Evolutionary conservation across 1,284 basidiomycete genomes (phyloP).

Genomic region (Phellinidium pouzarii): DNA sequence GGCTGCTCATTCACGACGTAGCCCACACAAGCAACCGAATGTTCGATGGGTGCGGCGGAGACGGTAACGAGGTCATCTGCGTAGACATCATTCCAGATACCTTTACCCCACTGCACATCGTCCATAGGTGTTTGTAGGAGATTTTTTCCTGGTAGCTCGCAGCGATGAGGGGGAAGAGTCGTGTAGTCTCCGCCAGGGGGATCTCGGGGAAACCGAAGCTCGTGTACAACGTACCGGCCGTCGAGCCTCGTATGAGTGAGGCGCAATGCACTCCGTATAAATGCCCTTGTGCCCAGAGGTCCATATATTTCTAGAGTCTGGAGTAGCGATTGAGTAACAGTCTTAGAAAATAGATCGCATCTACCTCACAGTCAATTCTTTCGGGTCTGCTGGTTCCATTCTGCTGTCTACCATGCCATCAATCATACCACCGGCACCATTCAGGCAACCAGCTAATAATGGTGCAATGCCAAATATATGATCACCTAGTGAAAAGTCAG

Average conservation of each 20-base stretch:
- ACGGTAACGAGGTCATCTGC: constrained; percentile 56
- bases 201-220: constrained; percentile 63
- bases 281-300: constrained; percentile 77
- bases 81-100: constrained; percentile 70
- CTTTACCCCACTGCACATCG: constrained; percentile 35
- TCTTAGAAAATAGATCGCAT: constrained; percentile 1
- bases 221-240: constrained; percentile 82
- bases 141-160: constrained; percentile 68
- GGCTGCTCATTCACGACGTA: constrained; percentile 76
- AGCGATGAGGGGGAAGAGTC: constrained; percentile 39
- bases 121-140: constrained; percentile 36
- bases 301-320: constrained; percentile 83
- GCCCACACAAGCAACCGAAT: constrained; percentile 79
- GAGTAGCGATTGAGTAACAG: constrained; percentile 21
- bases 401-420: constrained; percentile 59
- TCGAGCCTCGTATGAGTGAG: constrained; percentile 70
- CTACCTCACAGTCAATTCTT: constrained; percentile 19
- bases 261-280: constrained; percentile 67
- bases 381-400: constrained; percentile 21
- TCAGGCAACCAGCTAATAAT: constrained; percentile 58
- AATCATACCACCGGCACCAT: constrained; percentile 61
- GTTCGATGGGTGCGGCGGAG: constrained; percentile 78
- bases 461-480: constrained; percentile 81
- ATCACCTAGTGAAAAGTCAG: constrained; percentile 51
- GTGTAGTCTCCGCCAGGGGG: constrained; percentile 43